A percentile compares a stretch with the other conserved stretches of the same genome.
Conservation (phyloP, 148 eudicot genomes). For the Diospyros kaki region DNA sequence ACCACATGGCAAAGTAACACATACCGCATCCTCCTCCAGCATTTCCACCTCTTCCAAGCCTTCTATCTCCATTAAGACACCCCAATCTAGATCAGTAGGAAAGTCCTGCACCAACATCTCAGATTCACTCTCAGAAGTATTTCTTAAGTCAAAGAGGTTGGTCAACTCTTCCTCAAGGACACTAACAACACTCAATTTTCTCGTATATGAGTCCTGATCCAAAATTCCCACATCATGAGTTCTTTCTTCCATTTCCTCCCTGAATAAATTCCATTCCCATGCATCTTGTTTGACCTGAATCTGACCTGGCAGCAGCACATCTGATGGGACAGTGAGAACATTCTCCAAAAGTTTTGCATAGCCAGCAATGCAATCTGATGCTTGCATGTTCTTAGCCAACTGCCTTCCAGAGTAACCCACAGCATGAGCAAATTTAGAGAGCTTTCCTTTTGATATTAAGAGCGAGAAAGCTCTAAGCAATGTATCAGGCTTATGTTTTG, state of each 20-base stretch:
- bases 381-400: constrained; percentile 73
- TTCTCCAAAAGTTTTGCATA: constrained; percentile 78
- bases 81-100: constrained; percentile 63
- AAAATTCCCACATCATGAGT: constrained; percentile 17
- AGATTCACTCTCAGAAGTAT: constrained; percentile 29
- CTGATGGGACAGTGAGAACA: constrained; percentile 78
- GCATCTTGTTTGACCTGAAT: constrained; percentile 47
- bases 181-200: constrained; percentile 47
- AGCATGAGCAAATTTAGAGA: constrained; percentile 58
- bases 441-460: constrained; percentile 52
- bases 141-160: constrained; percentile 18
- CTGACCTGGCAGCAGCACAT: constrained; percentile 52
- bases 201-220: constrained; percentile 21
- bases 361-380: constrained; percentile 66
- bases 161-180: constrained; percentile 58
- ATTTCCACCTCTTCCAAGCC: constrained; percentile 73
- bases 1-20: constrained; percentile 12
- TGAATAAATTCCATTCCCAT: constrained; percentile 83
- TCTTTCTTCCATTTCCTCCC: constrained; percentile 36
- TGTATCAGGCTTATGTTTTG: constrained; percentile 61
- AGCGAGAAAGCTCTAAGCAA: constrained; percentile 62
- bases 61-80: constrained; percentile 55
- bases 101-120: constrained; percentile 34
- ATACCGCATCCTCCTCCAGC: constrained; percentile 75
- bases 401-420: constrained; percentile 77